A percentile compares a stretch with the other conserved stretches of the same genome.
Conservation (phyloP, 441 rosid species). For the Raphanus hybrid region DNA sequence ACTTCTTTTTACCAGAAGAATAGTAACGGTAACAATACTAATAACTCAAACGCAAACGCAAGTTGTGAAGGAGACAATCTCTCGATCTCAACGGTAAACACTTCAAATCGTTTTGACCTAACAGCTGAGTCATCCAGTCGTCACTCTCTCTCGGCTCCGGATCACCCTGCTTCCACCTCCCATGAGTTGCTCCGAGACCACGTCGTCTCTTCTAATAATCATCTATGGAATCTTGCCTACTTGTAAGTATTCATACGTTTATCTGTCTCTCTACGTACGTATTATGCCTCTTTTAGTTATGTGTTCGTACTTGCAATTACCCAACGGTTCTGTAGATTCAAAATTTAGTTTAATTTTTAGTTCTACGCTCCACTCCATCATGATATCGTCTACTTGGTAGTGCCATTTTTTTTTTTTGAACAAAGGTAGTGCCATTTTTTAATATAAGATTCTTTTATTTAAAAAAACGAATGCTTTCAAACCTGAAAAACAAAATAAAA, state of each 20-base stretch:
- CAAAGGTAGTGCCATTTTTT: not conserved
- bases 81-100: constrained; percentile 60
- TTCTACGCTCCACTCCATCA: constrained; percentile 13
- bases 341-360: not conserved
- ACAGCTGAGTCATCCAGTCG: constrained; percentile 60
- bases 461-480: not conserved
- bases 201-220: constrained; percentile 54
- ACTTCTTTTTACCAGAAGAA: constrained; percentile 44
- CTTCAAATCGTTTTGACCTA: constrained; percentile 69
- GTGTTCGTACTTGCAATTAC: not conserved
- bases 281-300: not conserved
- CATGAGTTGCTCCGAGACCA: constrained; percentile 62
- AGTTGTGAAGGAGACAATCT: constrained; percentile 65
- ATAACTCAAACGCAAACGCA: constrained; percentile 60
- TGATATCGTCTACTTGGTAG: not conserved
- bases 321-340: constrained; percentile 11
- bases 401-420: not conserved
- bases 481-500: constrained; percentile 1
- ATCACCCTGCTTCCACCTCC: constrained; percentile 49
- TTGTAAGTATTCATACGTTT: constrained; percentile 55
- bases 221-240: constrained; percentile 70
- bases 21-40: constrained; percentile 23
- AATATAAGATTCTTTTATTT: not conserved
- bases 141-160: constrained; percentile 37
- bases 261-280: constrained; percentile 6